Evolutionary conservation across 768 basidiomycete genomes (phyloP), one percentile per base, ranked within the genome.

Genomic region (Boletus speciosus): DNA sequence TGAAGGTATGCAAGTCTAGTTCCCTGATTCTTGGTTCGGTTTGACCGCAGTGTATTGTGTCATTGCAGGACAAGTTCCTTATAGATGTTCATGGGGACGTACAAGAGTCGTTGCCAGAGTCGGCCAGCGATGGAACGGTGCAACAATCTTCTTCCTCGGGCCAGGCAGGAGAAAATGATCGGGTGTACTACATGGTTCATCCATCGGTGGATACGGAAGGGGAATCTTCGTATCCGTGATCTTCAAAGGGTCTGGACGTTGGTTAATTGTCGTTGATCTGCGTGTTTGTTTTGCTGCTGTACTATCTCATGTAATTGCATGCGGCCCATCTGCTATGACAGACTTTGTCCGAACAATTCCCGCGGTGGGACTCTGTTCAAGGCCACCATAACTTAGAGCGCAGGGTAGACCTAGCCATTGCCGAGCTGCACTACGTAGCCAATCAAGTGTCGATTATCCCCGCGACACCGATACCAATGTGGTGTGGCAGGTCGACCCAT

Each of bases 101-200:
- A 3, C 84, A 91, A 60, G 88, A 93, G 11, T 87, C 87, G 14
- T 72, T 93, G 49, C 83, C 75, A 25, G 71, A 80, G 37, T 86
- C 85, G 4, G 77, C 77, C 61, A 82, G 81, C 40, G 85, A 85
- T 42, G 81, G 81, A 50, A 82, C 77, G 48, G 41, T 57, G 38
- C 58, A 61, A 32, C 76, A 76, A 51, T 78, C 81, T 40, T 79
- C 81, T 16, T 79, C 80, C 29, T 78, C 79, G 12, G 68, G 72
- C 46, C 70, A 76, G 54, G 78, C 78, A 10, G 82, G 78, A 10
- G 81, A 81, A 39, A 81, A 84, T 58, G 73, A 84, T 14, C 85
- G 87, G 19, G 80, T 93, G 45, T 87, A 84, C 68, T 95, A 94
- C 66, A 85, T 95, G 83, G 91, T 96, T 4, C 93, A 94, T 74